A percentile compares a stretch with the other conserved stretches of the same genome.
phyloP scores from a whole-genome alignment of 83 land plant species.

The Larix sibirica region DNA sequence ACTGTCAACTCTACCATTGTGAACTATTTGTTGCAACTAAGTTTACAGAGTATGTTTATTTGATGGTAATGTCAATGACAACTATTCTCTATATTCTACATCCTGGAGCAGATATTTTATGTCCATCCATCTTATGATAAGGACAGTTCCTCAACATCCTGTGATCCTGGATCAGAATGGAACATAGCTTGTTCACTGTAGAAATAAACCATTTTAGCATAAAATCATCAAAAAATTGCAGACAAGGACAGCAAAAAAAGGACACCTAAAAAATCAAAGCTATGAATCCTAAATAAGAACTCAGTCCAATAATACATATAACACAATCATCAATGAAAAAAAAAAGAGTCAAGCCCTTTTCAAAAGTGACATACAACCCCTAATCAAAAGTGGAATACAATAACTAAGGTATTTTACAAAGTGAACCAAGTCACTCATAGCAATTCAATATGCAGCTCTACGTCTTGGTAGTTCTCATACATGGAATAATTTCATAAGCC shows the following conservation, averaged over 20 bases:
- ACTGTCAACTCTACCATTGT: neutral
- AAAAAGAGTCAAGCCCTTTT: neutral
- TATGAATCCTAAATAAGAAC: neutral
- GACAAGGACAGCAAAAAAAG: neutral
- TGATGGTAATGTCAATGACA: neutral
- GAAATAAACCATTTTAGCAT: neutral
- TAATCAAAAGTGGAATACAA: too few species aligned
- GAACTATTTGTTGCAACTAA: neutral
- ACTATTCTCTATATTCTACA: neutral
- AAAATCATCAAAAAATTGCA: neutral
- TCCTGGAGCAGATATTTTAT: neutral
- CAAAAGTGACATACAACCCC: too few species aligned
- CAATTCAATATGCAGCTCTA: neutral
- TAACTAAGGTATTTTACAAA: neutral
- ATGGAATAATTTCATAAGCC: neutral
- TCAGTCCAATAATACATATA: neutral
- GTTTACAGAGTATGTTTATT: neutral
- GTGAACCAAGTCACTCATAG: neutral
- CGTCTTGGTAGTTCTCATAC: neutral
- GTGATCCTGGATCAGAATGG: neutral
- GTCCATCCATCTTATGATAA: too few species aligned
- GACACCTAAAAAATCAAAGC: neutral
- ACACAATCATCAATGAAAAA: neutral
- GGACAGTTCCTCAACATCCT: too few species aligned
- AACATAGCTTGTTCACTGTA: neutral